A percentile compares a stretch with the other conserved stretches of the same genome.
These are phyloP conservation scores for Dioscorea alata DNA, from an alignment of 106 monocot species.

Conservation along the genomic window DNA sequence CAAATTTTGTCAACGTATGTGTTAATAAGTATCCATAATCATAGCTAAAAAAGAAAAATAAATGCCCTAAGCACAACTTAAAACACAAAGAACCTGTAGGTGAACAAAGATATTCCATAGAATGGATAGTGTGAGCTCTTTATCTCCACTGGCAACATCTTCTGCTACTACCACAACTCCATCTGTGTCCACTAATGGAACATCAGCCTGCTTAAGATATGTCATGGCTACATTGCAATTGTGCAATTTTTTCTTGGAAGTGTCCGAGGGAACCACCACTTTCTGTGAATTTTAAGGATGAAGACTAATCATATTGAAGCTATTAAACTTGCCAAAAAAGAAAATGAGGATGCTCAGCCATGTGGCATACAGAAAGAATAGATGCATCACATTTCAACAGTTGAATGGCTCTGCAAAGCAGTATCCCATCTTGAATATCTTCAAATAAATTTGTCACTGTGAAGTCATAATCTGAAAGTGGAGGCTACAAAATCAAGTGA, in stretches of 20 bases:
- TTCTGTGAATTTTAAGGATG: slow-evolving; percentile 19
- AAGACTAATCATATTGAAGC: neutral
- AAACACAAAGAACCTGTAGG: slow-evolving; percentile 36
- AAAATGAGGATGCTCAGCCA: neutral
- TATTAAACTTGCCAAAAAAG: neutral
- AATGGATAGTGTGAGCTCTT: slow-evolving; percentile 42
- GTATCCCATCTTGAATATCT: slow-evolving; percentile 62
- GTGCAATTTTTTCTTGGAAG: slow-evolving; percentile 37
- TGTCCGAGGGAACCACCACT: slow-evolving; percentile 44
- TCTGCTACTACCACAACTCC: slow-evolving; percentile 30
- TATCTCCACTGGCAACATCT: slow-evolving; percentile 56
- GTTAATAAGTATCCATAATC: no score
- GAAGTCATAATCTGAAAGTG: slow-evolving; percentile 46
- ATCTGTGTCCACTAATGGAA: slow-evolving; percentile 45
- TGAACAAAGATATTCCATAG: slow-evolving; percentile 59
- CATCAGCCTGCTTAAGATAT: slow-evolving; percentile 32
- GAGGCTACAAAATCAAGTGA: slow-evolving; percentile 12
- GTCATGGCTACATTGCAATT: slow-evolving; percentile 46
- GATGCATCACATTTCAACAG: slow-evolving; percentile 45
- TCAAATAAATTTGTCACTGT: slow-evolving; percentile 45
- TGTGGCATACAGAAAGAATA: slow-evolving; percentile 34
- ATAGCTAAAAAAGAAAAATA: no score
- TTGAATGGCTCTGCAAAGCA: slow-evolving; percentile 53
- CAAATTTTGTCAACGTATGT: no score
- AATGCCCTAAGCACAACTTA: neutral